These are phyloP conservation scores for Rhinocladiella similis DNA, from an alignment of 2,329 filamentous ascomycete genomes.

Conservation along the genomic window DNA sequence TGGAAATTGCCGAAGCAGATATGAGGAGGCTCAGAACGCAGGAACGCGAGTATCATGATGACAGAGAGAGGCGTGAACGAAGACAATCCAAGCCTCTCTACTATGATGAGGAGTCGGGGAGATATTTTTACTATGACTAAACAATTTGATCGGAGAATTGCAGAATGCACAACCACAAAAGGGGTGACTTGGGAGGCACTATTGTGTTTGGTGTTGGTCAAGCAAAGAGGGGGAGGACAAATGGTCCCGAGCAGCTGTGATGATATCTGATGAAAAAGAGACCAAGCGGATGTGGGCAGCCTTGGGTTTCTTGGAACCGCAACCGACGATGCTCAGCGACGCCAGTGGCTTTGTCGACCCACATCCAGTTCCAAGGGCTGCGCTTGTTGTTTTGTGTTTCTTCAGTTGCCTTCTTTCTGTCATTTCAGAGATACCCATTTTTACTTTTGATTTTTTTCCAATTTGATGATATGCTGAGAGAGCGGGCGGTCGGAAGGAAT, in stretches of 20 bases:
- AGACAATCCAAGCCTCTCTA: neutral
- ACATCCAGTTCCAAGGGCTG: too few species aligned
- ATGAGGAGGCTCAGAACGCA: neutral
- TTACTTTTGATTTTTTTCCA: neutral
- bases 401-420: neutral
- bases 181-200: neutral
- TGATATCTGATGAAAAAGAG: neutral
- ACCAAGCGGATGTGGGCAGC: neutral
- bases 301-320: too few species aligned
- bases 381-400: neutral
- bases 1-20: slow-evolving; percentile 1
- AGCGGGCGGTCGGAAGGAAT: too few species aligned
- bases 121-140: neutral
- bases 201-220: neutral
- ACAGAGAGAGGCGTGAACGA: neutral
- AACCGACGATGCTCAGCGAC: too few species aligned
- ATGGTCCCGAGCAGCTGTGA: neutral
- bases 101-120: neutral
- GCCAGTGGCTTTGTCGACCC: neutral
- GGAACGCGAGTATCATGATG: neutral
- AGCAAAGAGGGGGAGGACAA: neutral
- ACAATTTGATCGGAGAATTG: neutral
- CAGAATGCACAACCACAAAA: neutral
- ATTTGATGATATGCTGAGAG: neutral
- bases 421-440: slow-evolving; percentile 8